Conservation (phyloP, 805 yeast genomes). For the Ogataea nonfermentans region DNA sequence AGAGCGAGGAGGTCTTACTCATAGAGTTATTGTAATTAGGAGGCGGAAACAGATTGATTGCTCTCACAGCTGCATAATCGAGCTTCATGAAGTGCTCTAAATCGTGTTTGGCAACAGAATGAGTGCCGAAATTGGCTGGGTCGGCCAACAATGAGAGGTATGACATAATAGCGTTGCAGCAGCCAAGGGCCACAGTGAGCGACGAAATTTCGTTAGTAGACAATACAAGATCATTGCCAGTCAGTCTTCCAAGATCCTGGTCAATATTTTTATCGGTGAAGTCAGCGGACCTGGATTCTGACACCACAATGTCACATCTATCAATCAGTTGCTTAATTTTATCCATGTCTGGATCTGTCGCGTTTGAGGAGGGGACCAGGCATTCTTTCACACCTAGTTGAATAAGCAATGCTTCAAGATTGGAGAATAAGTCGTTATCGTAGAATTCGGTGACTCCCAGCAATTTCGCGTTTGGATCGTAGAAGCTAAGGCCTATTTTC, state of each 20-base stretch:
- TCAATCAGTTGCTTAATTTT: slow-evolving; percentile 72
- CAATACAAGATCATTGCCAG: slow-evolving; percentile 53
- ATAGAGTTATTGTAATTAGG: slow-evolving; percentile 45
- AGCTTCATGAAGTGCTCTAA: slow-evolving; percentile 82
- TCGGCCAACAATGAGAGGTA: slow-evolving; percentile 66
- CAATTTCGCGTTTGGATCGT: slow-evolving; percentile 65
- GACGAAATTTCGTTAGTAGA: slow-evolving; percentile 55
- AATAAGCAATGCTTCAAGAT: slow-evolving; percentile 79
- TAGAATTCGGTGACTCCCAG: slow-evolving; percentile 76
- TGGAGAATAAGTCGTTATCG: slow-evolving; percentile 86
- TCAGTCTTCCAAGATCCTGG: slow-evolving; percentile 71
- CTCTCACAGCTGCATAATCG: slow-evolving; percentile 86
- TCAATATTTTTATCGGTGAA: slow-evolving; percentile 70
- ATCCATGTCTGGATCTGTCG: slow-evolving; percentile 50
- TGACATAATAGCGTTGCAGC: slow-evolving; percentile 65
- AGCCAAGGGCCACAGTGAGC: slow-evolving; percentile 50
- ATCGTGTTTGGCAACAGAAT: slow-evolving; percentile 61
- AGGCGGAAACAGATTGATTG: slow-evolving; percentile 80
- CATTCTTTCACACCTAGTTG: slow-evolving; percentile 91
- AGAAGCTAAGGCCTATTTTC: slow-evolving; percentile 73
- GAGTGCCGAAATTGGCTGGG: slow-evolving; percentile 52
- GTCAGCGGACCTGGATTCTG: slow-evolving; percentile 54
- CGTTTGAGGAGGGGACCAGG: slow-evolving; percentile 46
- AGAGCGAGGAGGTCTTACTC: slow-evolving; percentile 52
- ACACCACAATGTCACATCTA: slow-evolving; percentile 72